phyloP scores from a whole-genome alignment of 345 rosid genomes.

The Eucalyptus lansdowneana region DNA sequence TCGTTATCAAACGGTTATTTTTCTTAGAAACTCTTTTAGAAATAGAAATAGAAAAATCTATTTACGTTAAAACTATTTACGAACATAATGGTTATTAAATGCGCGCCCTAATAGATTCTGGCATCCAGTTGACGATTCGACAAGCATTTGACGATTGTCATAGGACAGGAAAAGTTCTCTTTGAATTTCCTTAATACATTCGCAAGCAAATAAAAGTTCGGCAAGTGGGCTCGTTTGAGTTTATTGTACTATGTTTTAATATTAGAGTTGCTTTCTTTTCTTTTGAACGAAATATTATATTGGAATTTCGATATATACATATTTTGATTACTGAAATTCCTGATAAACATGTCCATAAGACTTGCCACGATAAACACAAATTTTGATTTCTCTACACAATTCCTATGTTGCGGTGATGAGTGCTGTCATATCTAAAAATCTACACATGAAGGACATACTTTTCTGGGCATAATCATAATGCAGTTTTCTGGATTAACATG shows the following conservation, averaged over 20 bases:
- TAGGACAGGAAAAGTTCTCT: neutral
- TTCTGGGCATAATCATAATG: neutral
- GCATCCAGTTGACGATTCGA: constrained; percentile 48
- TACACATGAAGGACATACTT: neutral
- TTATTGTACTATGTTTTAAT: neutral
- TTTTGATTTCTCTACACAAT: neutral
- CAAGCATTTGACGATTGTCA: neutral
- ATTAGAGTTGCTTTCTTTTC: neutral
- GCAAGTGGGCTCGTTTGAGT: neutral
- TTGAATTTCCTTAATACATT: neutral
- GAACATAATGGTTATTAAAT: too few species aligned
- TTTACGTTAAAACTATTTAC: too few species aligned
- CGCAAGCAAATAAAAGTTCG: neutral
- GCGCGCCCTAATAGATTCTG: constrained; percentile 78
- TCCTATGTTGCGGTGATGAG: neutral
- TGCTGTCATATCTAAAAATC: neutral
- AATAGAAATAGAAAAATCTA: too few species aligned
- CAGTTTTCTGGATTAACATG: neutral
- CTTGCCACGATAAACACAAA: neutral
- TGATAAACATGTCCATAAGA: neutral
- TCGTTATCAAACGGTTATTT: too few species aligned
- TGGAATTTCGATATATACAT: neutral
- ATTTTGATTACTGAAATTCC: neutral
- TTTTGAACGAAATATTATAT: neutral
- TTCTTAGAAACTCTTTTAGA: too few species aligned